Base-by-base conservation (phyloP, 1,284 basidiomycete species). In the Pyrrhoderma noxium region DNA sequence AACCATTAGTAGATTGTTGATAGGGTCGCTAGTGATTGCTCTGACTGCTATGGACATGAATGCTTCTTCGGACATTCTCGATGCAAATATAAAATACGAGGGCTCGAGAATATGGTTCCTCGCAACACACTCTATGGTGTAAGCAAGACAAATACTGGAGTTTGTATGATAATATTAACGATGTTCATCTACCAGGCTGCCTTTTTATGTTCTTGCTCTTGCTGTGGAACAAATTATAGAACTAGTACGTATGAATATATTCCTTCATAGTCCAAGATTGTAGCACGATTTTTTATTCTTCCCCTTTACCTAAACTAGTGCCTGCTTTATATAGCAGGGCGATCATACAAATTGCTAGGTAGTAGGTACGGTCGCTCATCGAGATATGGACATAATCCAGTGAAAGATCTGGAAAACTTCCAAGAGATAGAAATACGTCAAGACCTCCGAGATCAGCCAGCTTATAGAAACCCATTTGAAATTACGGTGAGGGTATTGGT, bases 21-120 rank as follows among this genome's bases (percentile, higher is more conserved):
- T 51, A 9, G 53, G 53, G 11, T 46, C 25, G 21, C 9, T 35
- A 8, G 31, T 51, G n/a, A 54, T 54, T n/a, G 31, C 35, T 14
- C 36, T 50, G 21, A 40, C 53, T 27, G 53, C 53, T 8, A 13
- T 51, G 37, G 53, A 51, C 31, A 19, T 51, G 11, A 13, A 51
- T 45, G 53, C 53, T 5, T 51, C 47, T 1, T 25, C 34, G 16
- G 44, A 41, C 16, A 40, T 52, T 27, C 43, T 54, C 11, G 45
- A 45, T 19, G 34, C 14, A 18, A 34, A 54, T 22, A 34, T 50
- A 18, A 47, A 45, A 4, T 54, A 41, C 31, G 13, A 46, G 31
- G 53, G 53, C 2, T 54, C 53, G 9, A 34, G 48, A 21, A 50
- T 54, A 9, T 54, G 53, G 53, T 50, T 25, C 22, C 48, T 54